These are phyloP conservation scores for Capsicum baccatum DNA, from an alignment of 257 asterid species.

Conservation along the genomic window DNA sequence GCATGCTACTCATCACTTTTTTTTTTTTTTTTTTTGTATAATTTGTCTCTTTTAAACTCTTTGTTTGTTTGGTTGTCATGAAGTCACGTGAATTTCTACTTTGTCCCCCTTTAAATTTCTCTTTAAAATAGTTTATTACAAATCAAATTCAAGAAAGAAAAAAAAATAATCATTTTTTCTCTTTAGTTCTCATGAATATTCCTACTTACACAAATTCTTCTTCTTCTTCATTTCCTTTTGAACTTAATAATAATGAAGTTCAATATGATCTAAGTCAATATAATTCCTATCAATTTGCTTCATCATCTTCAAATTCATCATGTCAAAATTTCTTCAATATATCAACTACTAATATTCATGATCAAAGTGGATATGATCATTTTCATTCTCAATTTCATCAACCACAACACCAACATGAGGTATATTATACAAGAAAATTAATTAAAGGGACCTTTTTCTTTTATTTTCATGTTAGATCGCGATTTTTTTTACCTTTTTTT, in stretches of 20 bases:
- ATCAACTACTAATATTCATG: constrained; percentile 43
- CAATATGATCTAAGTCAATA: constrained; percentile 15
- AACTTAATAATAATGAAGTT: constrained; percentile 40
- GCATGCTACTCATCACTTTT: constrained; percentile 67
- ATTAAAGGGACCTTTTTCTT: background rate
- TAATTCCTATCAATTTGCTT: constrained; percentile 34
- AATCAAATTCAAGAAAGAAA: background rate
- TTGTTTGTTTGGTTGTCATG: constrained; percentile 56
- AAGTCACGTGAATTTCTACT: constrained; percentile 66
- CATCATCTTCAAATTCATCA: constrained; percentile 45
- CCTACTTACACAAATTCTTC: constrained; percentile 48
- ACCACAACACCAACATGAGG: constrained; percentile 50
- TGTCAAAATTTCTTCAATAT: constrained; percentile 37
- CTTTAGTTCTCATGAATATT: constrained; percentile 24
- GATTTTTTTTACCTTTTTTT: background rate
- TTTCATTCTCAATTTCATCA: constrained; percentile 41
- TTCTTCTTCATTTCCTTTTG: constrained; percentile 48
- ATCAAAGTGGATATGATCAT: constrained; percentile 47
- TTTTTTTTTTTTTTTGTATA: background rate
- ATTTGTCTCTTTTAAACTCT: constrained; percentile 51
- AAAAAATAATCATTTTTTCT: too few relatives aligned
- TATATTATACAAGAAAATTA: constrained; percentile 22
- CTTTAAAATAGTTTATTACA: constrained; percentile 22
- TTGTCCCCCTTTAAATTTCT: constrained; percentile 36
- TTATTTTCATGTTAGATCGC: background rate